These are phyloP conservation scores for Nymphaea colorata DNA, from an alignment of 164 flowering plant species.

Conservation along the genomic window DNA sequence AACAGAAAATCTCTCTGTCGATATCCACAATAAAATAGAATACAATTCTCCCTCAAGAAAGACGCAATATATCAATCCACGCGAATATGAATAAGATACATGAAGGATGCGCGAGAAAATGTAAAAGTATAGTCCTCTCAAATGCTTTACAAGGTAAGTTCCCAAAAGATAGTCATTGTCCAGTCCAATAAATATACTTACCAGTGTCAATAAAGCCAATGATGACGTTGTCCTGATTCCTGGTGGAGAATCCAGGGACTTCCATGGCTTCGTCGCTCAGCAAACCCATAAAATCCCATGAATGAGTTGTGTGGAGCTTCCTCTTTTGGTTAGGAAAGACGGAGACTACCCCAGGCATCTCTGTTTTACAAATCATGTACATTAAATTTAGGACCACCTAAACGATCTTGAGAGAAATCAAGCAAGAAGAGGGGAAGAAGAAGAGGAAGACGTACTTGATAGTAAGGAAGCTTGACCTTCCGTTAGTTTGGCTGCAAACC, in stretches of 20 bases:
- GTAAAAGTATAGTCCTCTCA: too few species aligned
- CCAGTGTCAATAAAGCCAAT: conserved; percentile 80
- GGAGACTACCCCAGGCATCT: conserved; percentile 73
- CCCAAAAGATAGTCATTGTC: too few species aligned
- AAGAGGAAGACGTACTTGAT: conserved; percentile 21
- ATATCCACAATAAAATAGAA: too few species aligned
- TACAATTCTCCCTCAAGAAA: too few species aligned
- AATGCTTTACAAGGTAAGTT: too few species aligned
- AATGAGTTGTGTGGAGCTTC: conserved; percentile 66
- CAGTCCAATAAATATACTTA: conserved; percentile 4
- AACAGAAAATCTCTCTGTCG: too few species aligned
- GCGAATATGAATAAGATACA: too few species aligned
- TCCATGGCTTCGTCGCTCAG: conserved; percentile 52
- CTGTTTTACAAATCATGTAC: conserved; percentile 16
- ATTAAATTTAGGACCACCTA: background rate
- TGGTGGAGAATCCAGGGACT: conserved; percentile 57
- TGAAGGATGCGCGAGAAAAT: too few species aligned
- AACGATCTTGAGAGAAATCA: background rate
- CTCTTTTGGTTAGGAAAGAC: conserved; percentile 58
- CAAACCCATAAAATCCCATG: conserved; percentile 89
- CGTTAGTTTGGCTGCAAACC: conserved; percentile 68
- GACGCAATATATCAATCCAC: too few species aligned
- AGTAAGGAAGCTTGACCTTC: conserved; percentile 46
- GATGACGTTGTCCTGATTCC: conserved; percentile 59
- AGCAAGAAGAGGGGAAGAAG: background rate